Conservation (phyloP, 225 moss, liverwort and hornwort genomes). For the Takakia lepidozioides region DNA sequence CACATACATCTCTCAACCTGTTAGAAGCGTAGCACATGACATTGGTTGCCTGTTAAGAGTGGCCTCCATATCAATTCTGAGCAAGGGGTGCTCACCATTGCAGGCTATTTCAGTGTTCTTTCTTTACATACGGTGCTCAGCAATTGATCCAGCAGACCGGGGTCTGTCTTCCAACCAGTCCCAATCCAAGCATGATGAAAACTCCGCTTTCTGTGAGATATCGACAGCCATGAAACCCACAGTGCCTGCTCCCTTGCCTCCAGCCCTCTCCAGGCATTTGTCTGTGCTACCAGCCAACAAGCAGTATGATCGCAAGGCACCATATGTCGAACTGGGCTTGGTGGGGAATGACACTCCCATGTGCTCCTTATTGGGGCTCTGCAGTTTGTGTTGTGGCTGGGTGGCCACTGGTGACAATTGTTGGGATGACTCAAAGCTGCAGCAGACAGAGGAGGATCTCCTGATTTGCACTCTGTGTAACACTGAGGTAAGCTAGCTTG, state of each 20-base stretch:
- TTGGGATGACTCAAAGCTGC: slow-evolving; percentile 30
- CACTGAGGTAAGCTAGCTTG: slow-evolving; percentile 70
- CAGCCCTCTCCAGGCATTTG: slow-evolving; percentile 47
- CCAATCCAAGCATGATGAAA: slow-evolving; percentile 17
- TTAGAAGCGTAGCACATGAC: no score
- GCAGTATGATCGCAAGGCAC: slow-evolving; percentile 25
- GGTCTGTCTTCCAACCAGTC: slow-evolving; percentile 48
- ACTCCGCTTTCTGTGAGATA: no score
- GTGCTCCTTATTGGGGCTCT: slow-evolving; percentile 35
- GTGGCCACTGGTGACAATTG: slow-evolving; percentile 62
- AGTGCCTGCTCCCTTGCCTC: slow-evolving; percentile 12
- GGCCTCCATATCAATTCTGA: no score
- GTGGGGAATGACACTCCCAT: slow-evolving; percentile 14
- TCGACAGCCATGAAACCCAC: no score
- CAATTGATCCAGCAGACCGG: slow-evolving; percentile 86
- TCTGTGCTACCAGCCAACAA: slow-evolving; percentile 40
- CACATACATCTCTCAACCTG: no score
- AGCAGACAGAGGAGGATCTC: slow-evolving; percentile 71
- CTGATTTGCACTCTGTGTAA: slow-evolving; percentile 89
- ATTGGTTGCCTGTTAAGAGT: no score
- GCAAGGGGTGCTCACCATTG: no score
- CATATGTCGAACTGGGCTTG: slow-evolving; percentile 39
- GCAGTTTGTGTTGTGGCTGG: slow-evolving; percentile 65
- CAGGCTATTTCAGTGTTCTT: slow-evolving; percentile 74
- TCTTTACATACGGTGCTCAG: slow-evolving; percentile 83